Base-by-base conservation (phyloP, 768 basidiomycete genomes). In the Dacryopinax primogenitus region DNA sequence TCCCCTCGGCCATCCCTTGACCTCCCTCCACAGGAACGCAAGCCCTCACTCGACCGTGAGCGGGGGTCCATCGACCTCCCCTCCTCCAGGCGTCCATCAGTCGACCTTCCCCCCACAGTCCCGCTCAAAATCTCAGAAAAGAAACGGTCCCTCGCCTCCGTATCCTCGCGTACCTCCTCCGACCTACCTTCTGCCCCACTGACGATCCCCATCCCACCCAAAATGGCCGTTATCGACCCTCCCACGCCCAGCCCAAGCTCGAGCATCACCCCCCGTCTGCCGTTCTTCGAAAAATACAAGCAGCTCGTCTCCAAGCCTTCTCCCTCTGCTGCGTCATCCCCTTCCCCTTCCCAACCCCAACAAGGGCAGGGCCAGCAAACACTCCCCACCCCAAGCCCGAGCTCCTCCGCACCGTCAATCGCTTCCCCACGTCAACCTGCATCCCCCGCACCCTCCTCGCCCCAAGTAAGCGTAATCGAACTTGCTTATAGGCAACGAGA, bases 201-300 rank as follows among this genome's bases (percentile, higher is more conserved):
- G 4, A 58, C 26, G 32, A 58, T 58, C 21, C 23, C 51, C 51
- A 13, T 58, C 51, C 51, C 51, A 30, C 45, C 23, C 7, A 58
- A 58, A 32, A 4, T 4, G 7, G 4, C 41, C 7, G 18, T 44
- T 6, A 44, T 44, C 41, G 41, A 44, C 7, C 7, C 41, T 18
- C 7, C 41, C 41, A 23, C 41, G 18, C 41, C 41, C 18, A 18
- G 18, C 41, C 41, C 41, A 18, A 18, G 18, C 41, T 18, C 41
- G 3, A 37, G 11, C 36, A 47, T 72, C 44, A 72, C 72, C 3
- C 72, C 78, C 6, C 74, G 77, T 3, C 74, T 85, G 67, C 81
- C 83, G 9, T 82, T 86, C 72, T 81, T 86, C 67, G 84, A 85
- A 65, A 81, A 81, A 68, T 58, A 58, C 30, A 58, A 58, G 51